Percentiles rank a stretch among this genome's conserved stretches.
Conservation (phyloP, 371 early-diverging fungal genomes). For the Synchytrium microbalum region DNA sequence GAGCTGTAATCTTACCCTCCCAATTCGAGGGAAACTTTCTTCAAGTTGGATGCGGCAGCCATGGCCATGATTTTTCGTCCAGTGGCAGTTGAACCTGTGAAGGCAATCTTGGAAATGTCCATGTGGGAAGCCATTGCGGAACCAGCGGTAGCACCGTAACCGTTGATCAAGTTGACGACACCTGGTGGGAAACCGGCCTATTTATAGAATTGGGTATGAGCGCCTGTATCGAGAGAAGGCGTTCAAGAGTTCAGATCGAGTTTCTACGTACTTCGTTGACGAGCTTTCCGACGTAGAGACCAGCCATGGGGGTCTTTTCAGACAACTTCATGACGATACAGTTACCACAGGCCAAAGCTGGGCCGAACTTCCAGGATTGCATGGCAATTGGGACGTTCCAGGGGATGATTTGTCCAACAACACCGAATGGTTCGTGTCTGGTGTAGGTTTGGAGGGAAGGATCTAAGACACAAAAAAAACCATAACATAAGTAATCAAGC, state of each 20-base stretch:
- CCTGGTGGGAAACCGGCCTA: slow-evolving; percentile 85
- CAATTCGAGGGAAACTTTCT: slow-evolving; percentile 76
- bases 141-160: slow-evolving; percentile 33
- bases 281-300: slow-evolving; percentile 66
- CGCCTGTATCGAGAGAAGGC: slow-evolving; percentile 46
- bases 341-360: slow-evolving; percentile 35
- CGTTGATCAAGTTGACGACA: slow-evolving; percentile 52
- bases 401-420: slow-evolving; percentile 64
- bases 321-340: slow-evolving; percentile 62
- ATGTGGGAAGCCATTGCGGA: slow-evolving; percentile 26
- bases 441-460: too few relatives aligned
- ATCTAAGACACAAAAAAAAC: too few relatives aligned
- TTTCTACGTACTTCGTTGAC: slow-evolving; percentile 63
- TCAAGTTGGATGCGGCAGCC: slow-evolving; percentile 60
- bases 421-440: slow-evolving; percentile 29
- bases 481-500: too few relatives aligned
- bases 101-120: slow-evolving; percentile 53
- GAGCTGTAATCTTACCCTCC: slow-evolving; percentile 92
- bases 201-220: slow-evolving; percentile 54
- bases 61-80: slow-evolving; percentile 62
- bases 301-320: slow-evolving; percentile 76
- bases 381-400: slow-evolving; percentile 93
- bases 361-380: slow-evolving; percentile 71
- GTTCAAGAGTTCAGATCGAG: slow-evolving; percentile 83
- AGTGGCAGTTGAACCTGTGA: slow-evolving; percentile 58